Base-by-base conservation (phyloP, 148 eudicot species). In the Amaranthus hypochondriacus region DNA sequence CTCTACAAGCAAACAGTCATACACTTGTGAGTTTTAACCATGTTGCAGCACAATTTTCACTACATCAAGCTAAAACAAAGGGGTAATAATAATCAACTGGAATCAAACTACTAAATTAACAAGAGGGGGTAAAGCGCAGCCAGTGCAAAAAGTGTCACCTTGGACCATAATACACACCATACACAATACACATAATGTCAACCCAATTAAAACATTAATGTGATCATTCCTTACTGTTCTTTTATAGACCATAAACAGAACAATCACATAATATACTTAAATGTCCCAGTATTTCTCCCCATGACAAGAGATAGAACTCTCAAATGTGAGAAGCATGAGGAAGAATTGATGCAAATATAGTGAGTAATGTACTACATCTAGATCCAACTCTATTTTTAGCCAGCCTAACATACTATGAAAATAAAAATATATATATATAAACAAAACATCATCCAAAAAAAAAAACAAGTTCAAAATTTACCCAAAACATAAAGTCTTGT, bases 401-500 rank as follows among this genome's bases (percentile, higher is more conserved):
- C 14, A 59, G 39, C 39, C 39, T 28, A 28, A 28, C 0, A 28
- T 28, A 28, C 39, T 28, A 28, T 28, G 39, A 28, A 28, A 28
- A 28, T 28, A 1, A 28, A 28, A 28, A 28, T 0, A 28, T 28
- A 28, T 1, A 28, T 28, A 6, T 9, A 48, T 5, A 62, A 13
- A 2, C 55, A 43, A 44, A 11, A 9, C 13, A 57, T 48, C 73
- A 52, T 10, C 68, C n/a, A 69, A 18, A 55, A 48, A 44, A 57
- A 75, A 63, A 56, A 0, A 28, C 39, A 28, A 28, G 39, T 28
- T 50, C 6, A 39, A 76, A 54, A 52, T 49, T 73, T 44, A 75
- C 67, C 75, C 82, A 79, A 56, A 71, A 76, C 56, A 80, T 50
- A 52, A 71, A 60, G n/a, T 73, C 69, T 71, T 59, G 65, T 44